A percentile compares a stretch with the other conserved stretches of the same genome.
Evolutionary conservation across 768 basidiomycete genomes (phyloP).

Genomic region (Mycena leptocephala): DNA sequence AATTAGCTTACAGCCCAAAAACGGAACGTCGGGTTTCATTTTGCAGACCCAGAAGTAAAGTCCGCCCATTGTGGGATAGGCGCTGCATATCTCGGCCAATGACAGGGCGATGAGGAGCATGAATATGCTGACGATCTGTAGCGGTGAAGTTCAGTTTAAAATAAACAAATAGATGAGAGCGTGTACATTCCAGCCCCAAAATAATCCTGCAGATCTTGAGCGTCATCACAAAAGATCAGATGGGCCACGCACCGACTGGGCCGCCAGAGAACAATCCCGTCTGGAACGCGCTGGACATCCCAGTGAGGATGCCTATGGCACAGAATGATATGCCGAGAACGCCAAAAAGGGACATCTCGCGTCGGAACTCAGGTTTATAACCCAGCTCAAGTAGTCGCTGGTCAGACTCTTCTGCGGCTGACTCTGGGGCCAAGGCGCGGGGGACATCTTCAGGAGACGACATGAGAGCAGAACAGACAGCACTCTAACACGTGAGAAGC

Average conservation of each 20-base stretch:
- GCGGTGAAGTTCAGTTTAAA: slow-evolving; percentile 37
- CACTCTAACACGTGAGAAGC: too few relatives aligned
- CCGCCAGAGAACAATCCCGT: slow-evolving; percentile 74
- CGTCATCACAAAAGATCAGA: neutral
- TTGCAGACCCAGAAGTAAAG: slow-evolving; percentile 78
- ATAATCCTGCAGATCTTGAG: slow-evolving; percentile 51
- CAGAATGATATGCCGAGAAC: slow-evolving; percentile 75
- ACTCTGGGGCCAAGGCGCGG: slow-evolving; percentile 29
- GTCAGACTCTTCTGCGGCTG: slow-evolving; percentile 49
- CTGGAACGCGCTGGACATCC: slow-evolving; percentile 75
- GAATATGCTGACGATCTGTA: slow-evolving; percentile 67
- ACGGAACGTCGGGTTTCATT: slow-evolving; percentile 69
- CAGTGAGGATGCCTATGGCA: slow-evolving; percentile 73
- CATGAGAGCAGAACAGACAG: slow-evolving; percentile 1
- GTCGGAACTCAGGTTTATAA: slow-evolving; percentile 70
- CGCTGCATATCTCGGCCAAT: slow-evolving; percentile 72
- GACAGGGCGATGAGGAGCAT: slow-evolving; percentile 73
- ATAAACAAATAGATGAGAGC: neutral
- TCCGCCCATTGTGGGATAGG: slow-evolving; percentile 73
- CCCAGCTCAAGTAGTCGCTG: slow-evolving; percentile 66
- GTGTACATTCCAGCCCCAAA: slow-evolving; percentile 77
- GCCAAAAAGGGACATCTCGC: slow-evolving; percentile 73
- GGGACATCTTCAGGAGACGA: slow-evolving; percentile 13
- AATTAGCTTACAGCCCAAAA: slow-evolving; percentile 64
- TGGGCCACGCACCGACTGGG: slow-evolving; percentile 56